Evolutionary conservation across 305 asterid genomes (phyloP), one percentile per base, ranked within the genome.

Genomic region (Rubia balearica): DNA sequence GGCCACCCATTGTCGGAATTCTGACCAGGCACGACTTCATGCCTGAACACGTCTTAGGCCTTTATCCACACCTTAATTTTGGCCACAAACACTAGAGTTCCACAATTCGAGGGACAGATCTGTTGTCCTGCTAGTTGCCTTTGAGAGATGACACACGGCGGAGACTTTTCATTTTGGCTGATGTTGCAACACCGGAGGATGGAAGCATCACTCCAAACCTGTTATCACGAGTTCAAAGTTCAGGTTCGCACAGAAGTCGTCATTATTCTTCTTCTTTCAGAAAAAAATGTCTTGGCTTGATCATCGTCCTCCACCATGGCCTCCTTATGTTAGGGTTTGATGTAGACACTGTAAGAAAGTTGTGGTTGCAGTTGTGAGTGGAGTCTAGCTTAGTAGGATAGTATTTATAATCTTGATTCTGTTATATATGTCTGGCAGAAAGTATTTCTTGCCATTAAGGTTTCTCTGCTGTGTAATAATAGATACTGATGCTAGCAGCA

Each of bases 1-100:
- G 96, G 78, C 85, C 90, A 19, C 98, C 98, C 0, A 80, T 93
- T 11, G 96, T 83, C 17, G 98, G 97, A 38, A 93, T 93, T 75
- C 81, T 93, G 78, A 93, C 98, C 1, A 85, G 98, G 81, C 98
- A 93, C n/a, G 97, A 93, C 77, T 91, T 93, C 61, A 89, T 90
- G 96, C 91, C 89, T 3, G 96, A 93, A 81, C 98, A 93, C 71
- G 85, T 93, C 46, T 71, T 87, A 83, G 90, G 89, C 68, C 93
- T 93, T 64, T 82, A 93, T 75, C 97, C 98, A 27, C 85, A 86
- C 43, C 72, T 68, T 51, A 68, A 83, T 13, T n/a, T 0, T 17
- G 82, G 66, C 71, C 88, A 83, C 76, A 83, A 85, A 75, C 81
- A 79, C 78, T 27, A 7, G 61, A 22, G 14, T n/a, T 38, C 24